These are phyloP conservation scores for Bruguiera parviflora DNA, from an alignment of 345 rosid species.

Conservation along the genomic window DNA sequence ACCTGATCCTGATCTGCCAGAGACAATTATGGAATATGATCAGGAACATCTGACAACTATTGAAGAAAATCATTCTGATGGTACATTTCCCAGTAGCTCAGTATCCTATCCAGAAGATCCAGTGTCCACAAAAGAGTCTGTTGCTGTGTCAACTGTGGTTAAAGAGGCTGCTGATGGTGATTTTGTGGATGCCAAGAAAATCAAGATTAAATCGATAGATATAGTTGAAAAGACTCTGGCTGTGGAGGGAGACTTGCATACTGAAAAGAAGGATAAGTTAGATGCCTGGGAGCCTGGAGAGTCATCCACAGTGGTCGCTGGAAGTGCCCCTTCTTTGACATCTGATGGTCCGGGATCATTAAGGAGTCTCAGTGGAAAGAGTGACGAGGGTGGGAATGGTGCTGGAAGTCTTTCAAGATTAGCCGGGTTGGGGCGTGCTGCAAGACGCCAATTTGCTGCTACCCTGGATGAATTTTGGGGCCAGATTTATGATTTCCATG, in stretches of 20 bases:
- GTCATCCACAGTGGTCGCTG: conserved; percentile 43
- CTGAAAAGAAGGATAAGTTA: conserved; percentile 55
- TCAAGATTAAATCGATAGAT: conserved; percentile 36
- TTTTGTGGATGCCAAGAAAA: conserved; percentile 34
- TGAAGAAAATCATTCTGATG: conserved; percentile 39
- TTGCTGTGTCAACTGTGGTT: conserved; percentile 20
- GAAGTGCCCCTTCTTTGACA: conserved; percentile 40
- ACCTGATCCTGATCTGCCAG: conserved; percentile 51
- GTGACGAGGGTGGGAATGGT: conserved; percentile 82
- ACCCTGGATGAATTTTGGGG: conserved; percentile 95
- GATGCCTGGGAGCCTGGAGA: conserved; percentile 71
- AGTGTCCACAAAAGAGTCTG: conserved; percentile 6
- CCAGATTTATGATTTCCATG: conserved; percentile 76
- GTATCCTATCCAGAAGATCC: conserved; percentile 25
- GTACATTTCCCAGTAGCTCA: conserved; percentile 26
- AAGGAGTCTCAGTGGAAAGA: conserved; percentile 71
- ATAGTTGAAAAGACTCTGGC: conserved; percentile 53
- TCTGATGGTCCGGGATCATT: conserved; percentile 83
- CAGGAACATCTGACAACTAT: conserved; percentile 41
- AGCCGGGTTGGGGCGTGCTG: conserved; percentile 94
- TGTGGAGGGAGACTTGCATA: conserved; percentile 39
- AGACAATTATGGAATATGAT: conserved; percentile 50
- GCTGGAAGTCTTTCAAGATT: conserved; percentile 89
- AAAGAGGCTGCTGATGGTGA: conserved; percentile 39
- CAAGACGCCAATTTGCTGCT: conserved; percentile 72